Evolutionary conservation across 805 yeast species (phyloP), one percentile per base, ranked within the genome.

Genomic region (Nakazawaea populi): DNA sequence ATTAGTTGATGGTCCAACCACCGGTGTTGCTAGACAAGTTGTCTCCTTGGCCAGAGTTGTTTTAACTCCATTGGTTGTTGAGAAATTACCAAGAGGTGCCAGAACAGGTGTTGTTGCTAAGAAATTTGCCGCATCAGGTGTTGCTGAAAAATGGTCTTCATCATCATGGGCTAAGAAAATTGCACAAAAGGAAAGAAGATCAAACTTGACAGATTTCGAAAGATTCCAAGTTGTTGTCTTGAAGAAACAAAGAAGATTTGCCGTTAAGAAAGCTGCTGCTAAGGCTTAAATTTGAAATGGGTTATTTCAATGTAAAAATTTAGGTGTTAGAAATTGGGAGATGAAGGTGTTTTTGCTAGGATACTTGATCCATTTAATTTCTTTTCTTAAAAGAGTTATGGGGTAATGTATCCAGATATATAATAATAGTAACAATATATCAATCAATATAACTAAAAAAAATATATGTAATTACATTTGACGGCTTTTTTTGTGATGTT

Each of bases 161-260:
- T 79, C 98, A 60, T 73, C 96, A 51, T 90, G 97, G 97, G 97
- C 99, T 71, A 88, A 92, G 87, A 91, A 90, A 83, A 86, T 94
- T 69, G 97, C 95, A 72, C 86, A 88, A 77, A 89, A 89, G 77
- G 85, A 87, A 76, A 89, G 85, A 77, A 89, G 99, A 84, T 76
- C 95, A 68, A 79, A 85, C 71, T 87, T 95, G 75, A 72, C 92
- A 65, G 99, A 94, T 79, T 94, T 94, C 69, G 97, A 94, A 83
- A 91, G 99, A 85, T 94, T 94, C 97, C 97, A 92, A 84, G 99
- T 92, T 66, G 73, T 87, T 75, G 95, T 90, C 67, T 84, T 90
- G 75, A 94, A 87, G 87, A 94, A 92, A 85, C 97, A 95, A 83
- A 89, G 89, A 80, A 87, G 90, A 80, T 86, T 75, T 74, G 88